Evolutionary conservation across 2,329 filamentous ascomycete species (phyloP), one percentile per base, ranked within the genome.

Genomic region (Aphanoascus verrucosus): DNA sequence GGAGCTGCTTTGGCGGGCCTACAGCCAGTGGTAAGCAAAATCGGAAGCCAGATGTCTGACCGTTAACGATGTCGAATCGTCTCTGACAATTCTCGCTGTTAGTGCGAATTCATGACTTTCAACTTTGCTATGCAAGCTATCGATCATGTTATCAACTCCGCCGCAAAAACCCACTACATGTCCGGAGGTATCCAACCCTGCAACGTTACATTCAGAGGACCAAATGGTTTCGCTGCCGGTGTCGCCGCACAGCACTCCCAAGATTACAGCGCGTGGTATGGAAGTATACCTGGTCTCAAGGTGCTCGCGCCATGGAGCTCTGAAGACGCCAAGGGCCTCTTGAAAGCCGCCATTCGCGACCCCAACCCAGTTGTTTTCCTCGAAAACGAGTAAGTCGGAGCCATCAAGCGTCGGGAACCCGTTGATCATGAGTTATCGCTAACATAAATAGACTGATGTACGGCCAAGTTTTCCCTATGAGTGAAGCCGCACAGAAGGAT

Each of bases 111-210:
- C 81, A 98, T 98, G 93, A 98, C 93, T 67, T 97, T 95, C 83
- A 98, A 98, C 82, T 97, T 97, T 71, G 91, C 93, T 73, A 98
- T 98, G 93, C 93, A 98, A 78, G 88, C 93, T 70, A 98, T 98
- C 73, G 93, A 98, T 72, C 93, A 98, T 73, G 88, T 98, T 70
- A 90, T 98, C 82, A 98, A 98, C 83, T 97, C 91, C 48, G 93
- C 79, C 64, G 93, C 89, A 68, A 98, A 98, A 81, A 98, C 93
- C 55, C 91, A 98, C 69, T 98, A 98, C 80, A 98, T 98, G 93
- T 97, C 93, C 60, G 93, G 93, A 66, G 93, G 93, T 72, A 97
- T 96, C 72, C 93, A 98, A 76, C 93, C 93, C 65, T 98, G 93
- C 78, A 97, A 97, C 79, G 91, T 98, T 75, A 97, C 93, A 64